These are phyloP conservation scores for Eucalyptus camaldulensis DNA, from an alignment of 345 rosid species.

Conservation along the genomic window DNA sequence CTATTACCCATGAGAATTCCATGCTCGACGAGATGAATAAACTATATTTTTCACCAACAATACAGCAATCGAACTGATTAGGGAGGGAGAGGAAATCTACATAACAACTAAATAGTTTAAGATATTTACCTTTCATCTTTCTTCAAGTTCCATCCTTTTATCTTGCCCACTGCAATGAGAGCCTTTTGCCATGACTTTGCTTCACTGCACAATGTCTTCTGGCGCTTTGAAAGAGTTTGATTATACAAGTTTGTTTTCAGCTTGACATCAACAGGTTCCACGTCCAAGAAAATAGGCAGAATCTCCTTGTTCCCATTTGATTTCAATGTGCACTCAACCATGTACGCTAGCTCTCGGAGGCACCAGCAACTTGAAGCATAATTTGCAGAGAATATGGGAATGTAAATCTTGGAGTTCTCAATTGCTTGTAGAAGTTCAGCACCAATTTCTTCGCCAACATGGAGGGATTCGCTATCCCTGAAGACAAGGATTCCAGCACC, in stretches of 20 bases:
- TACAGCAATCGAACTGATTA: rapidly evolving
- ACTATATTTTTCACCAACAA: background rate
- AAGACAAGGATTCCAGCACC: background rate
- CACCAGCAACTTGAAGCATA: background rate
- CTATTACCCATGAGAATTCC: background rate
- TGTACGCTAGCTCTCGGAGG: background rate
- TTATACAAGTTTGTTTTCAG: background rate
- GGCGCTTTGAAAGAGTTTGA: background rate
- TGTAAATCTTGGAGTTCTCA: background rate
- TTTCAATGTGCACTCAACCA: background rate
- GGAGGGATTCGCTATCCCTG: background rate
- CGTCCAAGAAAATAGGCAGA: background rate
- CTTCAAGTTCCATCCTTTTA: background rate
- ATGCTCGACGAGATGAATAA: background rate
- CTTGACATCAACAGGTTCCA: background rate
- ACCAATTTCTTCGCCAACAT: background rate
- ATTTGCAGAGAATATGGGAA: background rate
- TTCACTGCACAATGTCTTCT: background rate
- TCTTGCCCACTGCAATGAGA: background rate
- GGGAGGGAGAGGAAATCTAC: background rate
- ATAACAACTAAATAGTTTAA: background rate
- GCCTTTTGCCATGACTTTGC: background rate
- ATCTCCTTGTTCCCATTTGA: background rate
- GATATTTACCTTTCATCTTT: background rate
- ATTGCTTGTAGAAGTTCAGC: background rate